Conservation (phyloP, 495 filamentous ascomycete species). For the Neurospora sp. region DNA sequence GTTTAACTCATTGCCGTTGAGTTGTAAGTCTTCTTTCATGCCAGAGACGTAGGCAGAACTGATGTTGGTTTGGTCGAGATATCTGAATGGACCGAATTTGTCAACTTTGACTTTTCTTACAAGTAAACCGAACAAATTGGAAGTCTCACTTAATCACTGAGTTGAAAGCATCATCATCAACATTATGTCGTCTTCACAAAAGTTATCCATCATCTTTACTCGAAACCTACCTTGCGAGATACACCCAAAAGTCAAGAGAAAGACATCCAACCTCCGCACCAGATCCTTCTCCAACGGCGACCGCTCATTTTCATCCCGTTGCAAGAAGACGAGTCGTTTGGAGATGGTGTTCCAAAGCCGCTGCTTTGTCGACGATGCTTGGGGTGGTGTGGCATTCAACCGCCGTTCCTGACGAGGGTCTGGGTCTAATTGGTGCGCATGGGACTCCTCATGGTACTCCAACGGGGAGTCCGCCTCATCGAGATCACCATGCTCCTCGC, state of each 20-base stretch:
- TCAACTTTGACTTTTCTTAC: background rate
- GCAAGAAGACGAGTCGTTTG: background rate
- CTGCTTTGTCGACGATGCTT: background rate
- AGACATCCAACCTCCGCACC: slow-evolving; percentile 29
- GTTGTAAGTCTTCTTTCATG: slow-evolving; percentile 33
- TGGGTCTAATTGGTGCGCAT: background rate
- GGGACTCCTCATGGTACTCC: background rate
- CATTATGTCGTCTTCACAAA: too few relatives aligned
- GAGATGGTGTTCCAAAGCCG: background rate
- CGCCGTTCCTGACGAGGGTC: background rate
- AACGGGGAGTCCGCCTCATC: background rate
- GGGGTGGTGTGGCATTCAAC: background rate
- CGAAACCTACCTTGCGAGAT: slow-evolving; percentile 24
- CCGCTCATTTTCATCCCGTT: background rate
- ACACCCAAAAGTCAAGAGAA: slow-evolving; percentile 34
- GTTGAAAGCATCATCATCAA: background rate
- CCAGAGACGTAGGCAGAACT: slow-evolving; percentile 34
- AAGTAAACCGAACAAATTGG: background rate
- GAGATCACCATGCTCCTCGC: background rate
- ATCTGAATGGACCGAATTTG: slow-evolving; percentile 3
- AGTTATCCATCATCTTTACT: background rate
- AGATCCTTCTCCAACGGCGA: slow-evolving; percentile 25
- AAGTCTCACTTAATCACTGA: slow-evolving; percentile 25
- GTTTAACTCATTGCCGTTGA: slow-evolving; percentile 31
- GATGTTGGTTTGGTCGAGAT: slow-evolving; percentile 32